Base-by-base conservation (phyloP, 257 asterid genomes). In the Anisodus tanguticus region DNA sequence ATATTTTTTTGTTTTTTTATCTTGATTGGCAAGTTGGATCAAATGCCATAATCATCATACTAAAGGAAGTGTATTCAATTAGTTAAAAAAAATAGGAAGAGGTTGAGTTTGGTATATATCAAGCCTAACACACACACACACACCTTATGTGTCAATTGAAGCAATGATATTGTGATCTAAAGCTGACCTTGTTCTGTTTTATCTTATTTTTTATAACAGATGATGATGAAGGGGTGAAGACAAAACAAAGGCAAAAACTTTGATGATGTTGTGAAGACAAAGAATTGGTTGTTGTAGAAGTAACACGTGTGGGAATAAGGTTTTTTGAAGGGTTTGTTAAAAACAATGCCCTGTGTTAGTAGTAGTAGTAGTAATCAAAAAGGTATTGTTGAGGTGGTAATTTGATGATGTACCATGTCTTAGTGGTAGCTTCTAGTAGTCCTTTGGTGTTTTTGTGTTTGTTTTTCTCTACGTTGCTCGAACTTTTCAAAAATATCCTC, bases 301-400 rank as follows among this genome's bases (percentile, higher is more conserved):
- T 80, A 45, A 72, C 59, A 47, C 59, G 1, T 47, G 80, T 47
- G 94, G 93, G 92, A 91, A 85, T 87, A 84, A 90, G 98, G 88
- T 90, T 89, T 91, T 88, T 86, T 88, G 96, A 86, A 95, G 93
- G 92, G 91, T 88, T 83, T 88, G 60, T 74, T 49, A 74, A 88
- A 89, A 90, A 88, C 84, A 88, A 83, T 86, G 88, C 80, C 60
- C 91, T 86, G 11, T 74, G 13, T 74, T 19, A 47, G 35, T 31
- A 31, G 35, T 72, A 45, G 41, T 62, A 8, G 68, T 72, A n/a
- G 41, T 60, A 3, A 13, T 62, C 68, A 62, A 62, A 62, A 62
- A 62, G 37, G 37, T 60, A 60, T 19, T 8, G 11, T 45, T 72
- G 79, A n/a, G 39, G n/a, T 45, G 59, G 80, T 72, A 72, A 72